A percentile compares a stretch with the other conserved stretches of the same genome.
Conservation (phyloP, 805 yeast genomes). For the Metschnikowia continentalis region DNA sequence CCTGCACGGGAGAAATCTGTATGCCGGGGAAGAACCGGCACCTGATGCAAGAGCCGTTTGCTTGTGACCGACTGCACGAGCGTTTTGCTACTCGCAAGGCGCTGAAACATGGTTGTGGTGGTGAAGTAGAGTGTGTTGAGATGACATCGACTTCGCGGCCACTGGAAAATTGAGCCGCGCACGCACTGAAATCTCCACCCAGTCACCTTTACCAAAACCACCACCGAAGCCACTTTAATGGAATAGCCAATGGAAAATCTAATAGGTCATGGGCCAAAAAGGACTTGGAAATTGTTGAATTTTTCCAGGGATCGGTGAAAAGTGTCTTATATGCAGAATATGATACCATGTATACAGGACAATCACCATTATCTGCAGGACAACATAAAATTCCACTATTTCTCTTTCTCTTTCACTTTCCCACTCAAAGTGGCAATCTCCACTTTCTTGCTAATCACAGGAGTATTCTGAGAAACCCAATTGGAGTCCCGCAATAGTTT, state of each 20-base stretch:
- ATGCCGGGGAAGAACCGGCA: conserved; percentile 51
- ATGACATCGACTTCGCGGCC: neutral
- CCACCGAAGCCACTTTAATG: too few species aligned
- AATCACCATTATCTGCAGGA: neutral
- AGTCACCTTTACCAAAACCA: too few species aligned
- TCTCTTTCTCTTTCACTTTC: too few species aligned
- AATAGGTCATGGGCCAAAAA: too few species aligned
- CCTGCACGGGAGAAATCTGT: conserved; percentile 43
- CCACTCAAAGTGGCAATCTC: conserved; percentile 9
- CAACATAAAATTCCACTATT: too few species aligned
- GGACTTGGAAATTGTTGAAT: too few species aligned
- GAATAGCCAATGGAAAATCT: too few species aligned
- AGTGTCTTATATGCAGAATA: too few species aligned
- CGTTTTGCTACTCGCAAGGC: neutral
- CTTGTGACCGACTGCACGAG: neutral
- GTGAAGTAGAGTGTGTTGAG: neutral
- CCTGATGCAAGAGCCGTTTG: conserved; percentile 45
- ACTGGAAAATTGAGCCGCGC: neutral
- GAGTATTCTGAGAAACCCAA: conserved; percentile 64
- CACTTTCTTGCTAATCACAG: conserved; percentile 31
- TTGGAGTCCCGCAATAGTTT: conserved; percentile 63
- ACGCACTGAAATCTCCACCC: neutral
- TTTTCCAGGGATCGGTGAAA: too few species aligned
- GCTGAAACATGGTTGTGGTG: neutral
- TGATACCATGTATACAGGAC: neutral